phyloP scores from a whole-genome alignment of 768 basidiomycete species.

The Flagelloscypha sp. region DNA sequence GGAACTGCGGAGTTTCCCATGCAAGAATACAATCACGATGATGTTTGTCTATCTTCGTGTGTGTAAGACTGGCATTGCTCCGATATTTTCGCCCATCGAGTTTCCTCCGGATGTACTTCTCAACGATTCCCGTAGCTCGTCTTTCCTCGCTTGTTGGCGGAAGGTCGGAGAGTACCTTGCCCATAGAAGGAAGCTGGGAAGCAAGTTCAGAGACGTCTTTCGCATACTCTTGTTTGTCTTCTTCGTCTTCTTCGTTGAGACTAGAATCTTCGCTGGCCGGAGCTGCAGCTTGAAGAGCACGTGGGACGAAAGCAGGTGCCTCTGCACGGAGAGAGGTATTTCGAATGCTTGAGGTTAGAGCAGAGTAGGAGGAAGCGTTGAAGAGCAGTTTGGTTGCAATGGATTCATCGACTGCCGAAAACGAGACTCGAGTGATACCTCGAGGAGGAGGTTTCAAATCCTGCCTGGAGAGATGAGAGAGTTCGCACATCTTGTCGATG shows the following conservation, averaged over 20 bases:
- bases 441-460: conserved; percentile 1
- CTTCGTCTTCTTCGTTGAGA: conserved; percentile 8
- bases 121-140: not conserved
- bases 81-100: not conserved
- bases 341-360: conserved; percentile 2
- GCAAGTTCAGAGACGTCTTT: conserved; percentile 4
- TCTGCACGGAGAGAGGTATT: conserved; percentile 10
- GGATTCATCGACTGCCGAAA: conserved; percentile 4
- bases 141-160: not conserved
- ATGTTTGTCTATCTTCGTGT: no score
- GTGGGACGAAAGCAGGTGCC: conserved; percentile 14
- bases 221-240: conserved; percentile 9
- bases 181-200: not conserved
- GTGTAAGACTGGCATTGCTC: not conserved
- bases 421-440: conserved; percentile 4
- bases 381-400: conserved; percentile 4
- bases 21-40: no score
- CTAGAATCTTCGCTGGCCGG: conserved; percentile 4
- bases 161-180: no score
- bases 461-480: conserved; percentile 9
- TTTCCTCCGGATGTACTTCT: not conserved
- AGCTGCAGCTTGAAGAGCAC: not conserved
- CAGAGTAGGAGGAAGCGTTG: conserved; percentile 14
- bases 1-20: no score
- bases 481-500: conserved; percentile 20